Evolutionary conservation across 1,284 basidiomycete genomes (phyloP), one percentile per base, ranked within the genome.

Genomic region (Somion occarium): DNA sequence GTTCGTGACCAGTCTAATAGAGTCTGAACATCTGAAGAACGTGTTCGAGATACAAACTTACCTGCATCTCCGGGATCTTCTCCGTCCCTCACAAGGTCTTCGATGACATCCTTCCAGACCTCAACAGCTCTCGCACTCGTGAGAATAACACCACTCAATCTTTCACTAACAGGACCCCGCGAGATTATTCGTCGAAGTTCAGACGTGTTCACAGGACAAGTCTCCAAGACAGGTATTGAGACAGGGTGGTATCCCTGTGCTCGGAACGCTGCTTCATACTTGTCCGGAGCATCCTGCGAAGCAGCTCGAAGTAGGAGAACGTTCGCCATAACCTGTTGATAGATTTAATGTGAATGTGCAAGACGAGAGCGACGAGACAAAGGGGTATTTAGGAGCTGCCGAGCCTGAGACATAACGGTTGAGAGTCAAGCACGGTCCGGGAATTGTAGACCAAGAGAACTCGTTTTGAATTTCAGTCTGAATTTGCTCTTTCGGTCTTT

Each of bases 61-160:
- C 39, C 25, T n/a, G 30, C 43, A 27, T 48, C 38, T 23, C 18
- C 23, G 25, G 48, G 38, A 23, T 54, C 39, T 34, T 38, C 37
- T 19, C 38, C 46, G n/a, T 42, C 48, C 15, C 52, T 18, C 27
- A 55, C 43, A 20, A 69, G 50, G 42, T 61, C 39, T 37, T 61
- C 39, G 23, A 76, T 58, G 19, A 73, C 80, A 5, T 61, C 62
- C 26, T 66, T 69, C 80, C 86, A 88, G 1, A 84, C 85, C 44
- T 88, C 83, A 53, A 80, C 82, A 1, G 85, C 79, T 44, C 89
- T 72, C 22, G 77, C 81, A 60, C 86, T 89, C 0, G 90, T 91
- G 19, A 91, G 63, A 44, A 91, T 75, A 2, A 90, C 83, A 3
- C 83, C 89, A 5, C 65, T 68, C 49, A 74, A 71, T 18, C 59